Percentiles rank a stretch among this genome's conserved stretches.
Evolutionary conservation across 2,329 filamentous ascomycete species (phyloP).

Genomic region (Clarireedia homoeocarpa): DNA sequence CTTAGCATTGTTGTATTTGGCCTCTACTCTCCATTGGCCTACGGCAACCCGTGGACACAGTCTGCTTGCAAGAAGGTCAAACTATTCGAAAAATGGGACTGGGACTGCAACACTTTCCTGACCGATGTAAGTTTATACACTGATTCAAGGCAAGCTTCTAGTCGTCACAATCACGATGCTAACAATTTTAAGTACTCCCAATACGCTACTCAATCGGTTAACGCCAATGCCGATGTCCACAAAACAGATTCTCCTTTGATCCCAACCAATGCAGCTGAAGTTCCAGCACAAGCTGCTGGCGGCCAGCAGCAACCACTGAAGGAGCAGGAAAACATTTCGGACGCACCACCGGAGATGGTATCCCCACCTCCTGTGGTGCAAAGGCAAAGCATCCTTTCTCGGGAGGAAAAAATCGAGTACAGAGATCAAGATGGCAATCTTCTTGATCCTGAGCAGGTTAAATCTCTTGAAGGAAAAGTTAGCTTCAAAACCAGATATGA

Average conservation of each 20-base stretch:
- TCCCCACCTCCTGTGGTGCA: slow-evolving; percentile 16
- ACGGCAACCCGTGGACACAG: slow-evolving; percentile 92
- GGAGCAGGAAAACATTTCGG: slow-evolving; percentile 22
- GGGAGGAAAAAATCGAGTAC: slow-evolving; percentile 85
- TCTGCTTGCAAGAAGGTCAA: slow-evolving; percentile 79
- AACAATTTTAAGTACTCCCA: slow-evolving; percentile 29
- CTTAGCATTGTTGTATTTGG: slow-evolving; percentile 69
- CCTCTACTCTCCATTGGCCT: slow-evolving; percentile 81
- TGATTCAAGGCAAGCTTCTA: slow-evolving; percentile 11
- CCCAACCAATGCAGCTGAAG: slow-evolving; percentile 22
- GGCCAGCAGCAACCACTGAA: slow-evolving; percentile 25
- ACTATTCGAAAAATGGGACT: slow-evolving; percentile 86
- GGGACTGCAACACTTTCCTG: slow-evolving; percentile 93
- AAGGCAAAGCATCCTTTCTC: slow-evolving; percentile 27
- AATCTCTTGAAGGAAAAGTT: slow-evolving; percentile 80
- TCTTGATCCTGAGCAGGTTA: slow-evolving; percentile 75
- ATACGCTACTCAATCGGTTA: slow-evolving; percentile 26
- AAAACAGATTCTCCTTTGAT: slow-evolving; percentile 25
- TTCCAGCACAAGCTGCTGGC: slow-evolving; percentile 15
- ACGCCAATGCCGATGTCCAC: slow-evolving; percentile 21
- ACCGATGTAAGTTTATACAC: slow-evolving; percentile 61
- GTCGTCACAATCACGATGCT: slow-evolving; percentile 8
- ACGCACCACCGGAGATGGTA: slow-evolving; percentile 22
- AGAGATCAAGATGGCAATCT: slow-evolving; percentile 91
- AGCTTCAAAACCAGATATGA: slow-evolving; percentile 94